Base-by-base conservation (phyloP, 306 rosid genomes). In the Fragaria ananassa region DNA sequence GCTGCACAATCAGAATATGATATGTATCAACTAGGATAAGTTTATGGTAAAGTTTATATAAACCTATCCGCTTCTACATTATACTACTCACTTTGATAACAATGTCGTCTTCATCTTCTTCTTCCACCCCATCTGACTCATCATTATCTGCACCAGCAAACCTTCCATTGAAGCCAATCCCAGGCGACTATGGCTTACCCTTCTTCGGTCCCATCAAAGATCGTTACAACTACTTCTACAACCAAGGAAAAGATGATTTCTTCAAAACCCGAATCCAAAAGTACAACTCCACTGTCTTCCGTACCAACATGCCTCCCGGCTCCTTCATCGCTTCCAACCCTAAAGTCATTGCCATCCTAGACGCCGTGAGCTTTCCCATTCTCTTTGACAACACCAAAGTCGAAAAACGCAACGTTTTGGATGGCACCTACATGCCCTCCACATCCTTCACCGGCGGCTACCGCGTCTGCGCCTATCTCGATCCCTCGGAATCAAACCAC, bases 341-440 rank as follows among this genome's bases (percentile, higher is more conserved):
- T 0, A 79, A 67, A 42, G 98, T 91, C 78, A 1, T 93, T 2
- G 84, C 81, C 14, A 76, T 93, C 0, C 77, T 93, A 1, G 98
- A 93, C 57, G 95, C 85, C 10, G 14, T 65, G 3, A 91, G 88
- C 18, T 93, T 91, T 71, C 89, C 89, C 0, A 54, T 86, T 45
- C 93, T 93, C 65, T 83, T 93, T 13, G 90, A 93, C 84, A 88
- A 41, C 31, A 2, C 39, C 34, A 91, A 81, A 27, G 97, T 93
- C 46, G 83, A 84, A 44, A 93, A 89, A 39, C 81, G 78, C 0
- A 53, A 89, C 79, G 86, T 93, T 37, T 83, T 93, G 10, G 89
- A 84, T 64, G 98, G 98, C 25, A 93, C 98, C 7, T 93, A 66
- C 91, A 93, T 91, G 96, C 93, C 98, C 8, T 83, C 98, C 68